Percentiles rank a stretch among this genome's conserved stretches.
These are phyloP conservation scores for Aaosphaeria arxii DNA, from an alignment of 2,329 filamentous ascomycete species.

Conservation along the genomic window DNA sequence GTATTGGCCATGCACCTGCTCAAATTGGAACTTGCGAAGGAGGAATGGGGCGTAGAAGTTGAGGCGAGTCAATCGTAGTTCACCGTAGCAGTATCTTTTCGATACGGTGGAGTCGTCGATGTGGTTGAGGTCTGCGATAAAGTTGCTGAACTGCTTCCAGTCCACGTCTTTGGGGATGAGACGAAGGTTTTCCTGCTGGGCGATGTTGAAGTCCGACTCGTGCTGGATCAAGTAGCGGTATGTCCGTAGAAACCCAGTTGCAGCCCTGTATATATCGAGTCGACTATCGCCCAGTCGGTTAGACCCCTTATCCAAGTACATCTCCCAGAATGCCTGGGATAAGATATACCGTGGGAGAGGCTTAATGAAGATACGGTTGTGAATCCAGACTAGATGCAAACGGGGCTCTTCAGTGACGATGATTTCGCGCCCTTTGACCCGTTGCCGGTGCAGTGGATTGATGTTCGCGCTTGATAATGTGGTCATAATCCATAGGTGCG, in stretches of 20 bases:
- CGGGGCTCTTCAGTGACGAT: conserved; percentile 17
- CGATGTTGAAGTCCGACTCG: conserved; percentile 38
- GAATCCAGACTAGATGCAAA: conserved; percentile 18
- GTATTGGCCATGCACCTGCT: conserved; percentile 33
- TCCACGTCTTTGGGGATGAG: conserved; percentile 18
- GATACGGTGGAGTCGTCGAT: conserved; percentile 34
- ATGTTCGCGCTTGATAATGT: conserved; percentile 14
- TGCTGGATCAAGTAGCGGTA: conserved; percentile 42
- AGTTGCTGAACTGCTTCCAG: conserved; percentile 16
- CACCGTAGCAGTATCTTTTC: conserved; percentile 42
- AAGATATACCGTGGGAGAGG: conserved; percentile 15
- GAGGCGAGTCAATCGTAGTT: conserved; percentile 43
- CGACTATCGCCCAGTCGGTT: conserved; percentile 2
- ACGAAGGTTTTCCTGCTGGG: conserved; percentile 15
- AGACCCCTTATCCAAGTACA: conserved; percentile 2
- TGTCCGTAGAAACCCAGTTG: conserved; percentile 38
- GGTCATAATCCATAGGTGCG: conserved; percentile 15
- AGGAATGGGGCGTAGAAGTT: conserved; percentile 43
- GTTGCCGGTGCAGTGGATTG: conserved; percentile 15
- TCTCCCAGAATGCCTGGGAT: conserved; percentile 10
- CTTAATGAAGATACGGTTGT: conserved; percentile 15
- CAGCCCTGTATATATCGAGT: conserved; percentile 11
- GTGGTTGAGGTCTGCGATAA: conserved; percentile 7
- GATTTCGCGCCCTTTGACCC: conserved; percentile 14
- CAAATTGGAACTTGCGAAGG: conserved; percentile 18